Evolutionary conservation across 176 grass and related monocot species (phyloP).

Genomic region (Triticum monococcum): DNA sequence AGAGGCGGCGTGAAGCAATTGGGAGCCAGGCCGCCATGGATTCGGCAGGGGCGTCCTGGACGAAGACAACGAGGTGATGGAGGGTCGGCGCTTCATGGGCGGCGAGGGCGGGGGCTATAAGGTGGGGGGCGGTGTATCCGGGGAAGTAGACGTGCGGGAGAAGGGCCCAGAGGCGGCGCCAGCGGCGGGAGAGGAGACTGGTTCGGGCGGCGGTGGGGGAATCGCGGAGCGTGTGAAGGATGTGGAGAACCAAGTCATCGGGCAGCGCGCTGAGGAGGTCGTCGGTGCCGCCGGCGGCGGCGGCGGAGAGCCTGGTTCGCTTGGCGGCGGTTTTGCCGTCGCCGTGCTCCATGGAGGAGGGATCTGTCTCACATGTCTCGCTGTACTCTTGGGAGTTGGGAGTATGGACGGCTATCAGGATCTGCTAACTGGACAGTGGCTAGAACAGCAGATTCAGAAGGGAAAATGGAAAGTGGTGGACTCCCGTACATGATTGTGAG

Average conservation of each 20-base stretch:
- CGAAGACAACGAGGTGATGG: not conserved
- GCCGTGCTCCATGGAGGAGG: slow-evolving; percentile 9
- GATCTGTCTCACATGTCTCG: not conserved
- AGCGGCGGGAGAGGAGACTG: slow-evolving; percentile 31
- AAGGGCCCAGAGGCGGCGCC: slow-evolving; percentile 5
- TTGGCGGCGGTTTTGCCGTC: not conserved
- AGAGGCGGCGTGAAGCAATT: slow-evolving; percentile 19
- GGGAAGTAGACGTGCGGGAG: slow-evolving; percentile 4
- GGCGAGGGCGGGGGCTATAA: not conserved
- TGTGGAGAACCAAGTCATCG: slow-evolving; percentile 7
- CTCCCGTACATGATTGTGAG: no score
- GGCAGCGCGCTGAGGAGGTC: slow-evolving; percentile 20
- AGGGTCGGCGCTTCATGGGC: not conserved
- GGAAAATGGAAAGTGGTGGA: no score
- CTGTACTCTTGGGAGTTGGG: not conserved
- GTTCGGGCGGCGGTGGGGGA: not conserved
- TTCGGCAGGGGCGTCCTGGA: not conserved
- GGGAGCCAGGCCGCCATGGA: slow-evolving; percentile 4
- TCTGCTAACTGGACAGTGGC: no score
- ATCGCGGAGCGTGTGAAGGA: not conserved
- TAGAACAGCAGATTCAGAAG: no score
- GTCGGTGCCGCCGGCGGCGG: not conserved
- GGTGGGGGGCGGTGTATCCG: not conserved
- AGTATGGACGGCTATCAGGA: not conserved
- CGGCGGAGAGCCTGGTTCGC: not conserved